Evolutionary conservation across 139 green algal genomes (phyloP), one percentile per base, ranked within the genome.

Genomic region (Pedinophyceae sp.): DNA sequence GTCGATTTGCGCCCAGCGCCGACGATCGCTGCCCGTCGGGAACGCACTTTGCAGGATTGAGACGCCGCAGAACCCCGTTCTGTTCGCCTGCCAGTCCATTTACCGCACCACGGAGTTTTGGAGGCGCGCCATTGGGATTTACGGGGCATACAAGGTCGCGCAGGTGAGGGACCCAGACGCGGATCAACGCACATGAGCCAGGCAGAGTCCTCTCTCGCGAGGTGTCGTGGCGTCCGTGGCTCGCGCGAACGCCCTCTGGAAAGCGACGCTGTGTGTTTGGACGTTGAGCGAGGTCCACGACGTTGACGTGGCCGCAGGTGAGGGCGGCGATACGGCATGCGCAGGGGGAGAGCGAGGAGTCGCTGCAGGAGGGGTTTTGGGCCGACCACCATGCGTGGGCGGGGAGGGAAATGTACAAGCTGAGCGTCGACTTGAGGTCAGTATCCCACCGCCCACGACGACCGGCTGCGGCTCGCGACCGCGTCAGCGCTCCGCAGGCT

Each of bases 391-490:
- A 95, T 51, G 54, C 59, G 4, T 70, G 60, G 65, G 78, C 86
- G 20, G 86, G 77, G 0, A 26, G 71, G 43, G 50, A 82, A 27
- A 89, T 95, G 76, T 82, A 94, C 51, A 29, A 73, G 3, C 68
- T 95, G n/a, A 82, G 71, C 38, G 65, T 95, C 6, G 66, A 72
- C 23, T 60, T 94, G 45, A 22, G n/a, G n/a, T n/a, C n/a, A n/a
- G n/a, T n/a, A n/a, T n/a, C n/a, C n/a, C n/a, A n/a, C n/a, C n/a
- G n/a, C n/a, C n/a, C n/a, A n/a, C n/a, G n/a, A n/a, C n/a, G n/a
- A n/a, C n/a, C n/a, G n/a, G n/a, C n/a, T n/a, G n/a, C n/a, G n/a
- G n/a, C n/a, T n/a, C n/a, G n/a, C n/a, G n/a, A n/a, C n/a, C n/a
- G n/a, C n/a, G n/a, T n/a, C n/a, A n/a, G n/a, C n/a, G n/a, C n/a